Base-by-base conservation (phyloP, 2,329 filamentous ascomycete species). In the Aureobasidium sp. region DNA sequence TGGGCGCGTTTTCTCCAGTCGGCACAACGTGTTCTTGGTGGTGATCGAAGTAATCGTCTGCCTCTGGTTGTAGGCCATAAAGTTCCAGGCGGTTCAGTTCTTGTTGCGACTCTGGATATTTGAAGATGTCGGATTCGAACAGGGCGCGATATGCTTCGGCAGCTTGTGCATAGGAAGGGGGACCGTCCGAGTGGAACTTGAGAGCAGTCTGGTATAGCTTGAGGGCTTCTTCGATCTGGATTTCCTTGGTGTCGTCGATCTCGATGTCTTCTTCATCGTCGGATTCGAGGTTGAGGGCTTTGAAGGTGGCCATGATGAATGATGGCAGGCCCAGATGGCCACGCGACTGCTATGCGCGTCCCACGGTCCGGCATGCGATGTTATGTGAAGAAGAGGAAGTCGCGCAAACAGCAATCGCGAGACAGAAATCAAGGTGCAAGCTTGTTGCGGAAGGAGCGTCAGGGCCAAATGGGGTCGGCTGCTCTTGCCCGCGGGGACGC, bases 191-290 rank as follows among this genome's bases (percentile, higher is more conserved):
- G 72, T 99, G 94, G 67, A 92, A 85, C 74, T 93, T 96, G 63
- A 99, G 79, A 51, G 94, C 94, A 68, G 82, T 87, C 71, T 97
- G 92, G 73, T 97, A 99, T 39, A 93, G 84, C 76, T 97, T 97
- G 65, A 99, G 80, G 52, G 94, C 92, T 77, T 99, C 94, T 70
- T 99, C 94, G 70, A 97, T 93, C 81, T 96, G 92, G 58, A 99
- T 86, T 75, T 97, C 93, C 73, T 93, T 94, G 37, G 92, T 96
- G 70, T 94, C 91, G 73, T 99, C 94, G 70, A 96, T 80, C 75
- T 97, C 92, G 69, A 96, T 90, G 72, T 96, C 91, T 66, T 88
- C 80, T 63, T 90, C 90, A 71, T 95, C 90, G 76, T 97, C 94
- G 11, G 90, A 89, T 75, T 97, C 92, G 76, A 97, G 85, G 73